phyloP scores from a whole-genome alignment of 2,329 filamentous ascomycete genomes.

The Corinectria fuckeliana region DNA sequence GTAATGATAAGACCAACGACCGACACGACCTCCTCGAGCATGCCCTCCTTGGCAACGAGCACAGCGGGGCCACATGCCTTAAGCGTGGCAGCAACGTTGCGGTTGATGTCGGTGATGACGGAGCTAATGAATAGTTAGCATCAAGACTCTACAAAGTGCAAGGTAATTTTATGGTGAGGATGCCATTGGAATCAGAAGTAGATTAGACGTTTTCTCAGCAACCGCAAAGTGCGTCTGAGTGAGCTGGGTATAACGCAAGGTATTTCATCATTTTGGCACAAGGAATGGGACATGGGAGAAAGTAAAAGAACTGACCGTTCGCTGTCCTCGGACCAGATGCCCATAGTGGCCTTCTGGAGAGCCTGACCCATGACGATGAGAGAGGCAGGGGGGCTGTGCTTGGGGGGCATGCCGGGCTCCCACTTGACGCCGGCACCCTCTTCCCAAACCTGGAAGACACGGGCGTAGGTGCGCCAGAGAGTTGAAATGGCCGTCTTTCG shows the following conservation, averaged over 20 bases:
- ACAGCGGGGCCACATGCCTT: slow-evolving; percentile 90
- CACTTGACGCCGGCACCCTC: slow-evolving; percentile 78
- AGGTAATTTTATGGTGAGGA: slow-evolving; percentile 34
- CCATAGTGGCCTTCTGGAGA: slow-evolving; percentile 82
- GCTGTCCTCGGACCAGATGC: slow-evolving; percentile 86
- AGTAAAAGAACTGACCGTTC: slow-evolving; percentile 78
- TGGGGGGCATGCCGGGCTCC: slow-evolving; percentile 84
- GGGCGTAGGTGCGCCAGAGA: slow-evolving; percentile 91
- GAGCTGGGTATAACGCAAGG: slow-evolving; percentile 98
- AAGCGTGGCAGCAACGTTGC: slow-evolving; percentile 87
- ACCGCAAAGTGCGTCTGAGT: slow-evolving; percentile 91
- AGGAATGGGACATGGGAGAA: slow-evolving; percentile 25
- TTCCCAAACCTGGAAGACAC: slow-evolving; percentile 87
- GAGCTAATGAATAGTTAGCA: slow-evolving; percentile 65
- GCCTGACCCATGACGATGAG: slow-evolving; percentile 86
- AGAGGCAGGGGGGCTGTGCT: slow-evolving; percentile 78
- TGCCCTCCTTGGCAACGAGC: slow-evolving; percentile 70
- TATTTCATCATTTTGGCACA: slow-evolving; percentile 76
- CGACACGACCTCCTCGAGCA: slow-evolving; percentile 78
- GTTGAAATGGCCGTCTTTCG: slow-evolving; percentile 91
- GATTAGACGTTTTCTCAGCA: slow-evolving; percentile 81
- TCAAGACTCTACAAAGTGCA: slow-evolving; percentile 24
- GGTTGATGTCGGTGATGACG: slow-evolving; percentile 94
- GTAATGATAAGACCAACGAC: slow-evolving; percentile 81
- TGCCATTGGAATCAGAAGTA: slow-evolving; percentile 43